Percentiles rank a stretch among this genome's conserved stretches.
phyloP scores from a whole-genome alignment of 768 basidiomycete species.

The Pleurotus giganteus region DNA sequence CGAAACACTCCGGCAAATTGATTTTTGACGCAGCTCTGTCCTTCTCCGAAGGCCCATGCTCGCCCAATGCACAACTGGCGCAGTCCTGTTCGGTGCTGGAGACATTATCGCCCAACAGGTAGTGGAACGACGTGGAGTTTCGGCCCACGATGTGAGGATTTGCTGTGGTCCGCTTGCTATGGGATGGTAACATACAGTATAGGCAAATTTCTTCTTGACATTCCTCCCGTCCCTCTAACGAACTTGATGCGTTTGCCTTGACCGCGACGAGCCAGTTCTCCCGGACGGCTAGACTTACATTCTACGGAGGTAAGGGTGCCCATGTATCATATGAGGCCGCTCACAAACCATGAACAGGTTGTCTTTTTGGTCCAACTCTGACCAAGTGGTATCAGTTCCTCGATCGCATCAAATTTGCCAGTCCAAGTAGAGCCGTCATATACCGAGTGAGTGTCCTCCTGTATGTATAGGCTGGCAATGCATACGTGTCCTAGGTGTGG shows the following conservation, averaged over 20 bases:
- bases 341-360: constrained; percentile 34
- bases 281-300: constrained; percentile 61
- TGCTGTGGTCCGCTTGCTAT: neutral
- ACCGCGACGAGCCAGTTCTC: constrained; percentile 36
- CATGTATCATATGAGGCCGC: neutral
- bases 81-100: constrained; percentile 67
- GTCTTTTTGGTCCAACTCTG: constrained; percentile 76
- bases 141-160: constrained; percentile 68
- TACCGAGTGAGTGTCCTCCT: constrained; percentile 51
- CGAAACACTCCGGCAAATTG: no score
- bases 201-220: neutral
- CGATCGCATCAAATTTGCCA: constrained; percentile 66
- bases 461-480: neutral
- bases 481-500: constrained; percentile 52
- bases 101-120: constrained; percentile 86
- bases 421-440: constrained; percentile 53
- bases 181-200: constrained; percentile 1
- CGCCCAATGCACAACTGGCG: constrained; percentile 63
- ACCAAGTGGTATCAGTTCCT: constrained; percentile 81
- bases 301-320: constrained; percentile 63
- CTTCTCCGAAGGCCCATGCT: constrained; percentile 62
- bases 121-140: constrained; percentile 65
- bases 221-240: neutral
- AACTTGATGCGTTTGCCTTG: neutral
- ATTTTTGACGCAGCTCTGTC: constrained; percentile 40